These are phyloP conservation scores for Cicer cuneatum DNA, from an alignment of 306 rosid species.

Conservation along the genomic window DNA sequence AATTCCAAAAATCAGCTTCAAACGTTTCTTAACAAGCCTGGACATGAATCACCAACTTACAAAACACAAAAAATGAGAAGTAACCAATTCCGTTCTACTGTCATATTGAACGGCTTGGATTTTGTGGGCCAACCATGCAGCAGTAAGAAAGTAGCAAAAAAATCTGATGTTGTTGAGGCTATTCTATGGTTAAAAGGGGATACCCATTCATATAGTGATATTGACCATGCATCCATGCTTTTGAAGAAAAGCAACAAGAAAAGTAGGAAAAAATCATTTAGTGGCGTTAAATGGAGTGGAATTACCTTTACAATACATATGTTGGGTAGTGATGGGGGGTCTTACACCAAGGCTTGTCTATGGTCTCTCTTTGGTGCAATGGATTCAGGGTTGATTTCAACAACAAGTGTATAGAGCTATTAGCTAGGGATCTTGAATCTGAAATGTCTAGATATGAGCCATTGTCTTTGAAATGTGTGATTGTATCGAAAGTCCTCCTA, in stretches of 20 bases:
- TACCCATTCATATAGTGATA: conserved; percentile 53
- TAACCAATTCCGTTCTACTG: conserved; percentile 78
- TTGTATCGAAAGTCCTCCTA: conserved; percentile 41
- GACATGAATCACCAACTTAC: conserved; percentile 82
- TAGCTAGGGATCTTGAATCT: conserved; percentile 40
- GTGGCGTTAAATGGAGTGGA: conserved; percentile 68
- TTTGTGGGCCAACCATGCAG: conserved; percentile 71
- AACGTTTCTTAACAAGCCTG: conserved; percentile 73
- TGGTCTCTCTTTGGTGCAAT: conserved; percentile 41
- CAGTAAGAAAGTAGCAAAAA: conserved; percentile 84
- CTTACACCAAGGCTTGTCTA: conserved; percentile 30
- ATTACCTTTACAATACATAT: conserved; percentile 23
- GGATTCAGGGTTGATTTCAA: conserved; percentile 9
- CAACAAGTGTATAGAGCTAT: conserved; percentile 48
- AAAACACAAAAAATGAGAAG: conserved; percentile 70
- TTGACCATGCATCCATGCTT: conserved; percentile 67
- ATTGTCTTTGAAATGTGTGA: conserved; percentile 47
- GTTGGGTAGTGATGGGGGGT: conserved; percentile 35
- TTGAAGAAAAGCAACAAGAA: conserved; percentile 67
- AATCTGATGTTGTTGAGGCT: conserved; percentile 86
- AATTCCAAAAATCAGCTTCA: conserved; percentile 77
- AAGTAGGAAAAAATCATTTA: conserved; percentile 48
- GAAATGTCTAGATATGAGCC: conserved; percentile 40
- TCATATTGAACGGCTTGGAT: conserved; percentile 82
- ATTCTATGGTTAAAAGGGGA: conserved; percentile 86